Conservation (phyloP, 495 filamentous ascomycete species). For the Penicillium robsamsonii region DNA sequence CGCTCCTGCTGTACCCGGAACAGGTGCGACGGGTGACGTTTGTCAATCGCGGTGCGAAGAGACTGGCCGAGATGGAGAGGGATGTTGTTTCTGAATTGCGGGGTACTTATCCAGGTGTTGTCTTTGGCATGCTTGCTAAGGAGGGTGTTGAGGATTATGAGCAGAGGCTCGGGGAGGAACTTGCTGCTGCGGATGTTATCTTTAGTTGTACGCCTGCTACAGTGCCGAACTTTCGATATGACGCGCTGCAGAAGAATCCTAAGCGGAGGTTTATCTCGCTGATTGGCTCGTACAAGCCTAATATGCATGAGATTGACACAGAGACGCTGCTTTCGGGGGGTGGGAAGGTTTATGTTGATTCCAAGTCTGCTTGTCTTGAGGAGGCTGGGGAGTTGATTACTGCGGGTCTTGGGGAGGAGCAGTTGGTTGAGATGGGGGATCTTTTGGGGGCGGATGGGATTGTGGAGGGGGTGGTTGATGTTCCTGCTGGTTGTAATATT, state of each 20-base stretch:
- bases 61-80: slow-evolving; percentile 33
- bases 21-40: slow-evolving; percentile 72
- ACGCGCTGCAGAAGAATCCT: slow-evolving; percentile 42
- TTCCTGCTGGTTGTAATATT: slow-evolving; percentile 63
- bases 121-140: slow-evolving; percentile 27
- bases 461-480: slow-evolving; percentile 15
- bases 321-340: slow-evolving; percentile 72
- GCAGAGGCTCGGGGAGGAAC: slow-evolving; percentile 21
- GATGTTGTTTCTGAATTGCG: slow-evolving; percentile 28
- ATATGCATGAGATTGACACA: slow-evolving; percentile 83
- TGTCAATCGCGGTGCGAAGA: slow-evolving; percentile 66
- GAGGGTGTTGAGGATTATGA: slow-evolving; percentile 34
- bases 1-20: slow-evolving; percentile 60
- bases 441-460: slow-evolving; percentile 55
- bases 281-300: slow-evolving; percentile 78
- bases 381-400: slow-evolving; percentile 88
- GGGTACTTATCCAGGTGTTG: slow-evolving; percentile 25
- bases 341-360: slow-evolving; percentile 79
- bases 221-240: slow-evolving; percentile 59
- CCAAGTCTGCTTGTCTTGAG: slow-evolving; percentile 70
- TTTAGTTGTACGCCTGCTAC: slow-evolving; percentile 72
- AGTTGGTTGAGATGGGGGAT: slow-evolving; percentile 84
- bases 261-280: slow-evolving; percentile 74
- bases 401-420: slow-evolving; percentile 60
- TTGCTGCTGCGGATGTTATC: slow-evolving; percentile 61